A percentile compares a stretch with the other conserved stretches of the same genome.
Conservation (phyloP, 306 rosid genomes). For the Fragaria iinumae region DNA sequence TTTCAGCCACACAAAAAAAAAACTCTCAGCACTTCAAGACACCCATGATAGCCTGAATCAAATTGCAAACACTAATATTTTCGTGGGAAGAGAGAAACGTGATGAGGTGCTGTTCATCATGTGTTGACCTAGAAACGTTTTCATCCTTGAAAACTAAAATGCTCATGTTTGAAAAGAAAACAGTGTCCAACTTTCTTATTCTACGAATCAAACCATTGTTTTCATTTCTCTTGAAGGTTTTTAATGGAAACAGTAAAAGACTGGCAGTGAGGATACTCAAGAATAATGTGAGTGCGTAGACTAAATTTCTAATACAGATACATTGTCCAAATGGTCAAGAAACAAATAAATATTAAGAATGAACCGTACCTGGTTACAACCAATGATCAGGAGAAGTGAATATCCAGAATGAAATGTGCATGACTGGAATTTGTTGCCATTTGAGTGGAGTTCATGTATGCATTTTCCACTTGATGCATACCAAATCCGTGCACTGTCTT, state of each 20-base stretch:
- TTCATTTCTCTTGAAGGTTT: background rate
- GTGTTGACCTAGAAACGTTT: background rate
- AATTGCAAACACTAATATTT: background rate
- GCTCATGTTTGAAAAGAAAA: background rate
- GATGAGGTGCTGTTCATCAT: background rate
- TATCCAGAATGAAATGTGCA: constrained; percentile 60
- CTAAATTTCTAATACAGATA: background rate
- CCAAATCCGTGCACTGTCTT: constrained; percentile 61
- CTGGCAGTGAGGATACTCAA: background rate
- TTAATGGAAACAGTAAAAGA: background rate
- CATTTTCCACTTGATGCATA: constrained; percentile 40
- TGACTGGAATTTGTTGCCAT: constrained; percentile 55
- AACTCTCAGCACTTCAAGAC: background rate
- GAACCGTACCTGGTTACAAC: constrained; percentile 54
- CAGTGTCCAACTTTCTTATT: background rate
- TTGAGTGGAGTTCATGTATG: constrained; percentile 40
- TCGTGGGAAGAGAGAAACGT: background rate
- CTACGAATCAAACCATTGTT: background rate
- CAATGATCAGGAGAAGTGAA: constrained; percentile 43
- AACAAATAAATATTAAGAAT: background rate
- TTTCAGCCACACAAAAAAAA: background rate
- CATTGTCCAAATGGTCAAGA: background rate
- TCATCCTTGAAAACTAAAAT: background rate
- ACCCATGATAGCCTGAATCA: background rate
- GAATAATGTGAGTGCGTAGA: background rate